Evolutionary conservation across 2,329 filamentous ascomycete genomes (phyloP), one percentile per base, ranked within the genome.

Genomic region (Diaporthe ilicicola): DNA sequence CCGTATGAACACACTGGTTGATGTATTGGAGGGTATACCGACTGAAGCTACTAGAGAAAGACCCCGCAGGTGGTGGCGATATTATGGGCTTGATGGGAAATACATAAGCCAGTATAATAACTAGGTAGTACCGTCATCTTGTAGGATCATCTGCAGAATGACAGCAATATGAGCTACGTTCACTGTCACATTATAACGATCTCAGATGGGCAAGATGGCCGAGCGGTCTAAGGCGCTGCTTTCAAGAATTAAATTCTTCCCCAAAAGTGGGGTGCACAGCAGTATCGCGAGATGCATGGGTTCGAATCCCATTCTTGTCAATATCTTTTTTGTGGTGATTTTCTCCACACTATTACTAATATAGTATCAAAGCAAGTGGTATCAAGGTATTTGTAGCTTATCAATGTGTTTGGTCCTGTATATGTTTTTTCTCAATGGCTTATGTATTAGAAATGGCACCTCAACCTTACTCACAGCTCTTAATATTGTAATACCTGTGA

Each of bases 271-370:
- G 32, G 13, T 1, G 9, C 9, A n/a, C 46, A 50, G 34, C 44
- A 34, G 61, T 65, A 65, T 65, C 61, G 61, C 51, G 53, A 65
- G 61, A 65, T 65, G 44, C 61, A 48, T 65, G 61, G 61, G 61
- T 65, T 65, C 61, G 44, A 65, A 51, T 65, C 61, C 61, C 61
- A 65, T 48, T 51, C 61, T 65, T 50, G 46, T 65, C 61, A 65
- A 1, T 54, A 2, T 54, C 27, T 54, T 19, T 32, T 54, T 27
- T n/a, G n/a, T n/a, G n/a, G 51, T 32, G 32, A 19, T 37, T 56
- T 64, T 64, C 34, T 37, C 34, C 10, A 10, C 34, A 37, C 34
- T 37, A 37, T 37, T 37, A 37, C 34, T 37, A 37, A 37, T 37
- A 37, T 37, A n/a, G n/a, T n/a, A n/a, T n/a, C n/a, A n/a, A n/a